These are phyloP conservation scores for Hirsutella thompsonii DNA, from an alignment of 2,329 filamentous ascomycete genomes.

Conservation along the genomic window DNA sequence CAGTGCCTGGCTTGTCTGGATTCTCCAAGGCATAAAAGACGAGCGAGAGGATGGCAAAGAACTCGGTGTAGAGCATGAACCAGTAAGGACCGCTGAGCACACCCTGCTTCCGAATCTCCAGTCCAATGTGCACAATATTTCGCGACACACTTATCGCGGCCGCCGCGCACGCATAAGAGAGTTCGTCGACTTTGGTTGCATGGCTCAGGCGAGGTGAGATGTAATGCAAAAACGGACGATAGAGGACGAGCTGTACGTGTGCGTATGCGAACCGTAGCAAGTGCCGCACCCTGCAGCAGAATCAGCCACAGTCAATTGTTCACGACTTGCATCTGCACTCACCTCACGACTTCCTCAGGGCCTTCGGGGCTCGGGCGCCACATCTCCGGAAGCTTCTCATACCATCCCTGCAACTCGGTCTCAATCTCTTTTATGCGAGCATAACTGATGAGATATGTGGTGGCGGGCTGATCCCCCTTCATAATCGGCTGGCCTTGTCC, in stretches of 20 bases:
- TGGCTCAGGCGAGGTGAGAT: constrained; percentile 51
- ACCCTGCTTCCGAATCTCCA: constrained; percentile 62
- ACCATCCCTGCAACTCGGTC: constrained; percentile 48
- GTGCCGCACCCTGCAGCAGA: constrained; percentile 45
- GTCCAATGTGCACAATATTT: constrained; percentile 69
- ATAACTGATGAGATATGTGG: constrained; percentile 50
- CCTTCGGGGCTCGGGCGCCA: constrained; percentile 72
- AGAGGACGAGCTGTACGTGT: constrained; percentile 72
- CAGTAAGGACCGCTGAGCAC: constrained; percentile 73
- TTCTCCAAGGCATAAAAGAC: constrained; percentile 75
- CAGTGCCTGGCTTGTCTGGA: constrained; percentile 57
- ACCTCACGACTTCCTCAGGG: constrained; percentile 63
- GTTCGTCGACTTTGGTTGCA: constrained; percentile 52
- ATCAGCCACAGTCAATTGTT: background rate
- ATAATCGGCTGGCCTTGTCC: constrained; percentile 33
- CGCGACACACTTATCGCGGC: constrained; percentile 48
- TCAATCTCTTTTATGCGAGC: constrained; percentile 52
- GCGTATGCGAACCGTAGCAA: constrained; percentile 68
- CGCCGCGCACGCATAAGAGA: constrained; percentile 62
- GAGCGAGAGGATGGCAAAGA: constrained; percentile 68
- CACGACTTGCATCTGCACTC: constrained; percentile 20
- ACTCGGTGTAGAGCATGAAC: constrained; percentile 77
- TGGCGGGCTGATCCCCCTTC: constrained; percentile 27
- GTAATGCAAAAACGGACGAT: constrained; percentile 74
- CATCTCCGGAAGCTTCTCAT: constrained; percentile 54